Evolutionary conservation across 2,329 filamentous ascomycete species (phyloP).

Genomic region (Fusarium sp.): DNA sequence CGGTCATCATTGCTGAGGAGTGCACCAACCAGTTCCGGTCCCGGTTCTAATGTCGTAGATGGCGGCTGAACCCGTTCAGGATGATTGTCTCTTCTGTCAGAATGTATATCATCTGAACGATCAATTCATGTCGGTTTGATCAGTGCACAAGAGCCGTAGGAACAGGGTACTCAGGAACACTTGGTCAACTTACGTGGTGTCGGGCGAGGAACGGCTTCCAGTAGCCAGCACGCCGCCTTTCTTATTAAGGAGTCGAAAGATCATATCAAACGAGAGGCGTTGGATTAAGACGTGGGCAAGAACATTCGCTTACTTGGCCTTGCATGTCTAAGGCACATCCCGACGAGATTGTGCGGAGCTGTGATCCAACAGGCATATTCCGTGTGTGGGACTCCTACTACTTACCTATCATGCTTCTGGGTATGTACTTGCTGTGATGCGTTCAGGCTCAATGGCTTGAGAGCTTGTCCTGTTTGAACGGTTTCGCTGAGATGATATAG

Average conservation of each 20-base stretch:
- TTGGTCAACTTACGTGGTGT: constrained; percentile 1
- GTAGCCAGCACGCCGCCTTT: not conserved
- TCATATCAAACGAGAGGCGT: not conserved
- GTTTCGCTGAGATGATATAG: not conserved
- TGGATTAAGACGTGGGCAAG: not conserved
- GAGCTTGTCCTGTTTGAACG: not conserved
- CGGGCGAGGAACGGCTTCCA: constrained; percentile 4
- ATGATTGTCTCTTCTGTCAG: not conserved
- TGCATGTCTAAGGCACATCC: constrained; percentile 8
- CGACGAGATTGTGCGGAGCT: not conserved
- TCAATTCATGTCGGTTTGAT: not conserved
- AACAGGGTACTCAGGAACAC: constrained; percentile 7
- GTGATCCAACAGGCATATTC: constrained; percentile 15
- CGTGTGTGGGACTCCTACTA: not conserved
- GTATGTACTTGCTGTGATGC: not conserved
- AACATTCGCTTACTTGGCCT: not conserved
- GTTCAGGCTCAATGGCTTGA: not conserved
- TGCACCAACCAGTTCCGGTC: not conserved
- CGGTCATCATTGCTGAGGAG: not conserved
- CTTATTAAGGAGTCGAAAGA: not conserved
- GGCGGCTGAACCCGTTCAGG: not conserved
- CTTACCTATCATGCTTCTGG: not conserved
- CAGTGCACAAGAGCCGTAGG: constrained; percentile 1
- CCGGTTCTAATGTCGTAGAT: not conserved
- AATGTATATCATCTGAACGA: not conserved